Evolutionary conservation across 495 filamentous ascomycete species (phyloP), one percentile per base, ranked within the genome.

Genomic region (Elasticomyces elasticus): DNA sequence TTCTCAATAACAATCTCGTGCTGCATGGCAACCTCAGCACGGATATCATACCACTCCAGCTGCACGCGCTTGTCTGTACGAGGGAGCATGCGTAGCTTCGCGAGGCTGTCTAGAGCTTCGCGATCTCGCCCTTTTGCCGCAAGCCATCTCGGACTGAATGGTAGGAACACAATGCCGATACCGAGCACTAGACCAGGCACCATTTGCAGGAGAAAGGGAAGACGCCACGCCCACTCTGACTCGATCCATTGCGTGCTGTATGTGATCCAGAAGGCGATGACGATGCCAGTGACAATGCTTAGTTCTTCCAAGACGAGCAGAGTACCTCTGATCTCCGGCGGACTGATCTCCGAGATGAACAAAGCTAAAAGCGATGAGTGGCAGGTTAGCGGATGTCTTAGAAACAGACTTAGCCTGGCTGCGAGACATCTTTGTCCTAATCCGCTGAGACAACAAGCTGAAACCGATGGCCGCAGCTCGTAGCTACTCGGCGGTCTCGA

Each of bases 221-320:
- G 56, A 11, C 66, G 62, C 61, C 61, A 70, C 24, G 61, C 40
- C 61, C 59, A 62, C 51, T 66, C 58, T 23, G 44, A 43, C 4
- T 54, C 13, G 2, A 67, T 62, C 50, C 55, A 58, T 22, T 58
- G 59, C 4, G 66, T 67, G 6, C 65, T 65, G 35, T 67, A 69
- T 0, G 62, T 66, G 52, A 64, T 69, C 55, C 56, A 67, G 59
- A 64, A 70, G 5, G 67, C 66, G 44, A 68, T 59, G 20, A 70
- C 62, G 54, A 68, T 66, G 9, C 67, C 67, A 2, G 61, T 49
- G 33, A 66, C 63, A 42, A 68, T 70, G 45, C 54, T 62, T 47
- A 67, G 55, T 50, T 66, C 61, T 58, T 69, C 49, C 44, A 67
- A 52, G 1, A 66, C 63, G 40, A 69, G 60, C 25, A 69, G 61